phyloP scores from a whole-genome alignment of 2,329 filamentous ascomycete genomes.

The Plenodomus tracheiphilus region DNA sequence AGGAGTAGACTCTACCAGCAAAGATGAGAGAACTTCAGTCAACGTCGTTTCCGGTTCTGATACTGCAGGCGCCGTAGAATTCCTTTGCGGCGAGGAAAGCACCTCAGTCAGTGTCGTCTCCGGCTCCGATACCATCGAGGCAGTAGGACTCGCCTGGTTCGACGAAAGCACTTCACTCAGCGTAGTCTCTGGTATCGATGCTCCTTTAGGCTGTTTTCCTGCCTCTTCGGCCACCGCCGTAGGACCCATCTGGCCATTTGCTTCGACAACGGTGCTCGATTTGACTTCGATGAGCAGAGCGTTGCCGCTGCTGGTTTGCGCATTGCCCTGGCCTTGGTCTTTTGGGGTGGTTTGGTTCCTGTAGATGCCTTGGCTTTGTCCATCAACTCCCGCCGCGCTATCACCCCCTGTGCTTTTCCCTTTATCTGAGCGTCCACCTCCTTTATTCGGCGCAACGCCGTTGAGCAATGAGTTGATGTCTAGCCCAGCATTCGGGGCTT shows the following conservation, averaged over 20 bases:
- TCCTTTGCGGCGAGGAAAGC: no score
- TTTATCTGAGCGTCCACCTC: constrained; percentile 5
- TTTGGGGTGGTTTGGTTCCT: constrained; percentile 12
- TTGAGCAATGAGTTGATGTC: constrained; percentile 25
- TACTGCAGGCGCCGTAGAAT: neutral
- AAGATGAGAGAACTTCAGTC: neutral
- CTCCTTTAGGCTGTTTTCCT: constrained; percentile 9
- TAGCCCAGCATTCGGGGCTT: constrained; percentile 18
- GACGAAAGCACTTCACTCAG: neutral
- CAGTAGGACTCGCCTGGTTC: no score
- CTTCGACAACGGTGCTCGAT: neutral
- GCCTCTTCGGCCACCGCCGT: constrained; percentile 8
- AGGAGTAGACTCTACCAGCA: neutral
- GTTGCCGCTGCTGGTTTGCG: neutral
- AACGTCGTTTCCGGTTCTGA: no score
- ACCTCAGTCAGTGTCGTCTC: no score
- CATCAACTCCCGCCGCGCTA: constrained; percentile 11
- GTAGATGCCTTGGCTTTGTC: constrained; percentile 11
- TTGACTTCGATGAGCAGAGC: neutral
- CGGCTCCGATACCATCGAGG: no score
- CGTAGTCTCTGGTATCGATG: neutral
- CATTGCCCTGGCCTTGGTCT: constrained; percentile 8
- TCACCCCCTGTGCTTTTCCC: neutral
- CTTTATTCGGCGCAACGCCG: constrained; percentile 15
- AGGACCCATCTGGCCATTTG: constrained; percentile 9